Conservation (phyloP, 441 rosid genomes). For the Dalechampia spathulata region DNA sequence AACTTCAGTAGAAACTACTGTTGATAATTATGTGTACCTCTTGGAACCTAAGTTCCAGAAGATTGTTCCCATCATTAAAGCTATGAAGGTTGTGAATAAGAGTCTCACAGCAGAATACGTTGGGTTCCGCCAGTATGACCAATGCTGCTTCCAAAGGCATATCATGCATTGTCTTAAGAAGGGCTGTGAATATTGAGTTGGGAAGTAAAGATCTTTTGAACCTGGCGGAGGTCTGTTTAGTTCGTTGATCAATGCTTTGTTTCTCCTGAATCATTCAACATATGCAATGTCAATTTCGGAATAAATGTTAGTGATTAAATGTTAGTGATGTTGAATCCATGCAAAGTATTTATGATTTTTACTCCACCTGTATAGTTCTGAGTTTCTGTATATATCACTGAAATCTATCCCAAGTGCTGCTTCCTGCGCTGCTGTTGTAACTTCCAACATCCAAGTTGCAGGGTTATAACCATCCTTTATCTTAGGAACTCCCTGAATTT, state of each 20-base stretch:
- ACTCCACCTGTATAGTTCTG: constrained; percentile 38
- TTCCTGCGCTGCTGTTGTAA: constrained; percentile 47
- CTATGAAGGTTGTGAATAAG: constrained; percentile 40
- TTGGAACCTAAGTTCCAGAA: constrained; percentile 55
- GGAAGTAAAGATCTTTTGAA: constrained; percentile 45
- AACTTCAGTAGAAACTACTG: neutral
- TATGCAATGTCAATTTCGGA: neutral
- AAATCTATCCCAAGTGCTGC: constrained; percentile 37
- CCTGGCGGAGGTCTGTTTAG: constrained; percentile 33
- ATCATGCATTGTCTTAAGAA: constrained; percentile 39
- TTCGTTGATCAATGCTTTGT: constrained; percentile 43
- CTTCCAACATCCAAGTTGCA: constrained; percentile 70
- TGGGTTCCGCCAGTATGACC: constrained; percentile 57
- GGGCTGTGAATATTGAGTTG: constrained; percentile 36
- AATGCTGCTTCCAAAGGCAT: constrained; percentile 58
- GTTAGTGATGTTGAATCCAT: neutral
- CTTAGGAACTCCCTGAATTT: constrained; percentile 38
- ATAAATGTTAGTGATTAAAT: neutral
- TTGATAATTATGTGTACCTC: constrained; percentile 26
- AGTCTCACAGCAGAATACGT: constrained; percentile 46
- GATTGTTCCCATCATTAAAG: constrained; percentile 49
- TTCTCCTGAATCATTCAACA: constrained; percentile 36
- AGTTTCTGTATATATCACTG: constrained; percentile 35
- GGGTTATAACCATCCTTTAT: constrained; percentile 62
- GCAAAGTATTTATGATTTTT: no score